These are phyloP conservation scores for Suillus brevipes DNA, from an alignment of 768 basidiomycete genomes.

Conservation along the genomic window DNA sequence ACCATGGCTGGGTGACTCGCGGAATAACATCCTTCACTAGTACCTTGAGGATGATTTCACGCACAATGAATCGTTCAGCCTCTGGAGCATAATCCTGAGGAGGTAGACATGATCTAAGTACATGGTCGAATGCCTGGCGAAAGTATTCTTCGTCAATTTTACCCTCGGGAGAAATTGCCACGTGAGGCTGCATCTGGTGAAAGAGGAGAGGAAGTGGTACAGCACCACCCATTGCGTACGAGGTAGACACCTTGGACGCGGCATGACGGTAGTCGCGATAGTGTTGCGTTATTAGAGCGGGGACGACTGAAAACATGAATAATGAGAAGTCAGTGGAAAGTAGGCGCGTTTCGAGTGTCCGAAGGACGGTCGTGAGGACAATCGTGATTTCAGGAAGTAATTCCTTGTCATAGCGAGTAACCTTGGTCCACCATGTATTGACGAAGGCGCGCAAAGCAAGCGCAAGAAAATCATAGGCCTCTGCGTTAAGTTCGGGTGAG, in stretches of 20 bases:
- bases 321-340: constrained; percentile 55
- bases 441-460: constrained; percentile 78
- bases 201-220: constrained; percentile 67
- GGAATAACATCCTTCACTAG: constrained; percentile 68
- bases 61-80: constrained; percentile 76
- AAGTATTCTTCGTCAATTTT: constrained; percentile 72
- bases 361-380: constrained; percentile 58
- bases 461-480: constrained; percentile 72
- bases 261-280: constrained; percentile 78
- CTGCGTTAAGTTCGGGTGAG: constrained; percentile 55
- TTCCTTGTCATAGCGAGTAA: constrained; percentile 82
- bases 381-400: constrained; percentile 70
- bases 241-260: constrained; percentile 56
- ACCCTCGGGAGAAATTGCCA: constrained; percentile 72
- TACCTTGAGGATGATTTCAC: constrained; percentile 81
- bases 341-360: constrained; percentile 58
- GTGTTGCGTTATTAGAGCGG: constrained; percentile 71
- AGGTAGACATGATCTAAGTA: constrained; percentile 74
- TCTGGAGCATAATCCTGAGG: constrained; percentile 72
- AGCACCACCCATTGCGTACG: constrained; percentile 70
- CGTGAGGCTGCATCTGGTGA: constrained; percentile 81
- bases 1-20: constrained; percentile 86
- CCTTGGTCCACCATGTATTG: constrained; percentile 83
- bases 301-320: constrained; percentile 63
- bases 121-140: constrained; percentile 73